These are phyloP conservation scores for Scedosporium dehoogii DNA, from an alignment of 2,329 filamentous ascomycete species.

Conservation along the genomic window DNA sequence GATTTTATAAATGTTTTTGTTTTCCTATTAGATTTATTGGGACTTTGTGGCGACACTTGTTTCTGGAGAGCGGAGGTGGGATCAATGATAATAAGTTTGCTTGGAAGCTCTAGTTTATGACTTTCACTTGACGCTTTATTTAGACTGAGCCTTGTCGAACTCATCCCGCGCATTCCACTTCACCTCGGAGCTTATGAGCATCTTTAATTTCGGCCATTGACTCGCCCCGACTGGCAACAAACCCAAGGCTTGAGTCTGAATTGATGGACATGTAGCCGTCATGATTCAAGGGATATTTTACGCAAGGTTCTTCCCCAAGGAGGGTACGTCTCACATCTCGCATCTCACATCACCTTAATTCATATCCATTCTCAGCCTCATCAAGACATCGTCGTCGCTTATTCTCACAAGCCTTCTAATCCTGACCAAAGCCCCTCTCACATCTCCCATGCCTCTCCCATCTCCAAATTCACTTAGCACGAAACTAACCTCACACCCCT, in stretches of 20 bases:
- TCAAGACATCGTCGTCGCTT: neutral
- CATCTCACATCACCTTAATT: neutral
- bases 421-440: neutral
- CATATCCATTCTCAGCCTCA: neutral
- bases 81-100: too few relatives aligned
- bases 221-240: neutral
- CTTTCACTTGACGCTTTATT: too few relatives aligned
- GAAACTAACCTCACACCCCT: constrained; percentile 54
- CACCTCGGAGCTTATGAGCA: neutral
- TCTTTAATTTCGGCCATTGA: neutral
- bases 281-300: constrained; percentile 67
- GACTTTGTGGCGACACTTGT: too few relatives aligned
- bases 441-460: neutral
- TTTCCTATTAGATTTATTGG: too few relatives aligned
- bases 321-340: constrained; percentile 36
- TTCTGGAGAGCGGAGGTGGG: too few relatives aligned
- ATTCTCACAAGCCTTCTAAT: neutral
- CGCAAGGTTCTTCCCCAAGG: constrained; percentile 55
- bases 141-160: neutral
- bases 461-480: constrained; percentile 33
- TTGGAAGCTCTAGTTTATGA: too few relatives aligned
- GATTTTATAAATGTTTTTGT: too few relatives aligned
- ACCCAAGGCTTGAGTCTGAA: neutral
- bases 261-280: constrained; percentile 8
- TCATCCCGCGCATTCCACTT: neutral